Evolutionary conservation across 495 filamentous ascomycete genomes (phyloP), one percentile per base, ranked within the genome.

Genomic region (Penicillium antarcticum): DNA sequence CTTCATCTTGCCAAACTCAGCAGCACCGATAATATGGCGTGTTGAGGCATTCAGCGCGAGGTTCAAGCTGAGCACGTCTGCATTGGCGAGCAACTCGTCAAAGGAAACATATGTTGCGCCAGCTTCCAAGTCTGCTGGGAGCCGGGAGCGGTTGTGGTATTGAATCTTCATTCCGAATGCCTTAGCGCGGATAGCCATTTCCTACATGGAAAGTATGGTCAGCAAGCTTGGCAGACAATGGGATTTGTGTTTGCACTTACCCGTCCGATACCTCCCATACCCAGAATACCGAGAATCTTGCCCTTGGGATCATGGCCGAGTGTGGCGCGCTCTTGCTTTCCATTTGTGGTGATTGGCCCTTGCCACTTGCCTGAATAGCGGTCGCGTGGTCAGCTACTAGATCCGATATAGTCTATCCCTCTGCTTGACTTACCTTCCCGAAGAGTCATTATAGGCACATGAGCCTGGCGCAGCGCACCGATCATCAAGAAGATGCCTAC

Each of bases 261-360:
- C 45, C 73, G 61, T 38, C 87, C 89, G 45, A 95, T 95, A 32
- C 89, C 90, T 23, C 91, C 91, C 80, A 92, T 91, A 1, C 91
- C 91, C 56, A 94, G 78, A 56, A 96, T 84, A 16, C 89, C 90
- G 0, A 95, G 76, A 1, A 78, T 71, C 63, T 92, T 91, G 12
- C 79, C 80, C 51, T 83, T 72, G 7, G 89, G 89, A 56, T 89
- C 87, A 52, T 80, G 82, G 24, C 81, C 83, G 16, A 86, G 69
- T 6, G 73, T 72, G 53, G 79, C 62, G 1, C 18, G 39, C 17
- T 49, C 33, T 31, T 49, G 13, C 47, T 32, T 40, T 49, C 37
- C 47, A n/a, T 24, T 36, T 12, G 47, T 17, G 18, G 47, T 49
- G 19, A 49, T 42, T 24, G 73, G 57, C 38, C 80, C 73, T 38